Conservation (phyloP, 345 rosid species). For the Boechera stricta region DNA sequence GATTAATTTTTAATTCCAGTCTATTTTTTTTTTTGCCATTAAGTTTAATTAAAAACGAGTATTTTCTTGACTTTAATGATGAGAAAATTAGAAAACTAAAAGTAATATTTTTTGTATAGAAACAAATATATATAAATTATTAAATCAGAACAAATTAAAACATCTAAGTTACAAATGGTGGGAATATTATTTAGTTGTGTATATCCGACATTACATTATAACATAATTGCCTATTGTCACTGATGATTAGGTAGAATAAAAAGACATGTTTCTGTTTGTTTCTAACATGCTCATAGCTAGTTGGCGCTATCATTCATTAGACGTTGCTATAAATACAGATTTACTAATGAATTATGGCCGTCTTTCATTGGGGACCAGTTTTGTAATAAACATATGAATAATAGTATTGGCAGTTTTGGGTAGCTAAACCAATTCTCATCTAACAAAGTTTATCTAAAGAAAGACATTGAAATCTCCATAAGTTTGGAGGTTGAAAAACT, state of each 20-base stretch:
- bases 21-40: too few species aligned
- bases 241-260: neutral
- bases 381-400: constrained; percentile 8
- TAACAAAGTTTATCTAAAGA: neutral
- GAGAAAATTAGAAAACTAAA: neutral
- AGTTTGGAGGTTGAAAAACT: neutral
- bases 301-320: constrained; percentile 8
- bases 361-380: constrained; percentile 8
- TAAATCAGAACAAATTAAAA: neutral
- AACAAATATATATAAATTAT: neutral
- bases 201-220: neutral
- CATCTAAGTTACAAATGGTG: neutral
- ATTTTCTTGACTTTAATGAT: neutral
- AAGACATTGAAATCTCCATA: neutral
- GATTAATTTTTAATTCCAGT: neutral
- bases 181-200: neutral
- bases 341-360: constrained; percentile 2
- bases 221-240: neutral
- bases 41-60: neutral
- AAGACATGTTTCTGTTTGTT: neutral
- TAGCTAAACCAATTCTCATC: constrained; percentile 13
- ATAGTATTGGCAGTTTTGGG: neutral
- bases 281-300: neutral
- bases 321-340: neutral
- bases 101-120: neutral